These are phyloP conservation scores for Capsella rubella DNA, from an alignment of 441 rosid genomes.

Conservation along the genomic window DNA sequence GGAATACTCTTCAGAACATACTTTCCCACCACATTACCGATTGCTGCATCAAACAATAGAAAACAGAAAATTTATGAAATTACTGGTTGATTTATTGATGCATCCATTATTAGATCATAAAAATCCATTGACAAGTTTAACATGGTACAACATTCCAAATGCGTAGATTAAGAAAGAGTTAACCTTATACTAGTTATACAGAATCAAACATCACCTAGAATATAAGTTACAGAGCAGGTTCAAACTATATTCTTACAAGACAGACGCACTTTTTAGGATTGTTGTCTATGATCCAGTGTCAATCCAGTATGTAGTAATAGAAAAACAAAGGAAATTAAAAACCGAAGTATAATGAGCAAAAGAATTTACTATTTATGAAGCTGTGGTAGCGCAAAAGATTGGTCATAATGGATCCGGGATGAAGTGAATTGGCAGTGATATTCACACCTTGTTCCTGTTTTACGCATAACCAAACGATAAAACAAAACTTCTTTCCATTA, in stretches of 20 bases:
- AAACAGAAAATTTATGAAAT: background rate
- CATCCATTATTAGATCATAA: conserved; percentile 13
- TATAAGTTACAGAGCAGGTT: conserved; percentile 19
- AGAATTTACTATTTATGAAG: conserved; percentile 51
- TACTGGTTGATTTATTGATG: conserved; percentile 7
- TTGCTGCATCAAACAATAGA: conserved; percentile 45
- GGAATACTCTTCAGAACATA: conserved; percentile 57
- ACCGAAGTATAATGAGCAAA: background rate
- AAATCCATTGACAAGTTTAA: conserved; percentile 16
- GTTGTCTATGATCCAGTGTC: background rate
- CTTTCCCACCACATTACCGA: conserved; percentile 47
- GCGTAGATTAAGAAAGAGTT: background rate
- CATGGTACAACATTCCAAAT: background rate
- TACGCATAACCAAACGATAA: conserved; percentile 4
- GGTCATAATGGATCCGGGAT: conserved; percentile 74
- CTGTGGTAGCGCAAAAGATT: conserved; percentile 64
- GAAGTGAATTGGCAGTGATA: conserved; percentile 76
- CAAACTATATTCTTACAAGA: background rate
- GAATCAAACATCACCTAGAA: conserved; percentile 10
- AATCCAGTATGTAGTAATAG: background rate
- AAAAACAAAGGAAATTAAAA: background rate
- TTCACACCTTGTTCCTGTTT: conserved; percentile 66
- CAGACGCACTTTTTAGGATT: background rate
- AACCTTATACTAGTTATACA: background rate
- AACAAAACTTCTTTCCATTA: background rate